phyloP scores from a whole-genome alignment of 2,329 filamentous ascomycete genomes.

The Colletotrichum chlorophyti region DNA sequence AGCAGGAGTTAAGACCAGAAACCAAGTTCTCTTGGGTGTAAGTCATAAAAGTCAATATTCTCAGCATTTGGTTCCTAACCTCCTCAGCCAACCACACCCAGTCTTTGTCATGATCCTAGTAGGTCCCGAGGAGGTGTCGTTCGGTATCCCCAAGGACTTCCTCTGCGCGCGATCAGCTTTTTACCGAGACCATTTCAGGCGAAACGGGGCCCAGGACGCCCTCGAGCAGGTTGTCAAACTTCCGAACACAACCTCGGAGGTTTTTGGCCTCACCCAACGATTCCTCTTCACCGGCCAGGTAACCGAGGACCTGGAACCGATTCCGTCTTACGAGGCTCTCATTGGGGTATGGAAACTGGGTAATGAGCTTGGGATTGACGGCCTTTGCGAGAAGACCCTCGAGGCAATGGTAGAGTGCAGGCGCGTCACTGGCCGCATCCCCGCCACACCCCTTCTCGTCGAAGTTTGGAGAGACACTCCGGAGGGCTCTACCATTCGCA shows the following conservation, averaged over 20 bases:
- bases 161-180: constrained; percentile 58
- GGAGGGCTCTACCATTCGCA: constrained; percentile 64
- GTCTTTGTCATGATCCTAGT: constrained; percentile 62
- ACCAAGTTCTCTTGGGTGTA: constrained; percentile 48
- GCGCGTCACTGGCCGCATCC: constrained; percentile 59
- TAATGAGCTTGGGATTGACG: constrained; percentile 56
- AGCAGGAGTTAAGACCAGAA: neutral
- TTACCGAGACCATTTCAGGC: constrained; percentile 54
- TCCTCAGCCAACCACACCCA: constrained; percentile 58
- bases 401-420: constrained; percentile 65
- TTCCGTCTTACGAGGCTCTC: constrained; percentile 61
- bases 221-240: constrained; percentile 59
- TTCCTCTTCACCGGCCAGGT: constrained; percentile 61
- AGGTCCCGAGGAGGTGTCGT: constrained; percentile 58
- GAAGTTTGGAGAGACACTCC: constrained; percentile 69
- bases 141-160: constrained; percentile 66
- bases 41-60: constrained; percentile 14
- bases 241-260: constrained; percentile 52
- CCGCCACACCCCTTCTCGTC: constrained; percentile 63
- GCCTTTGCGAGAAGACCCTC: constrained; percentile 62
- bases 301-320: constrained; percentile 45
- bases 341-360: constrained; percentile 65
- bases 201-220: constrained; percentile 39
- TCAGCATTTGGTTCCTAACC: constrained; percentile 19
- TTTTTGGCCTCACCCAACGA: constrained; percentile 62